Conservation (phyloP, 169 alveolate genomes). For the Blepharisma undulans region DNA sequence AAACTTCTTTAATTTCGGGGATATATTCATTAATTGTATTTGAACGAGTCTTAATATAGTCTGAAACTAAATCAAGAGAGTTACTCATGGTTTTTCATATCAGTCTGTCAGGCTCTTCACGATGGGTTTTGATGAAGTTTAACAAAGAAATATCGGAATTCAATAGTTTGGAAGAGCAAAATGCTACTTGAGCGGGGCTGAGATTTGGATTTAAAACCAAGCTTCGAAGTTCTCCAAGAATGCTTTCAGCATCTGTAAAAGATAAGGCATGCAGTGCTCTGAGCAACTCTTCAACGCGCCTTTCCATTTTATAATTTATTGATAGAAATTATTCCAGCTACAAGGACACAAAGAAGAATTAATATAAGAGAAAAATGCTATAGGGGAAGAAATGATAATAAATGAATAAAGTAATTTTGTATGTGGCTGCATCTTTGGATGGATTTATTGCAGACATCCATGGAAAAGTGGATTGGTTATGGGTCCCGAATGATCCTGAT, state of each 20-base stretch:
- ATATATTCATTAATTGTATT: constrained; percentile 45
- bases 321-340: not conserved
- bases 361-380: not conserved
- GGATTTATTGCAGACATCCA: not conserved
- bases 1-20: constrained; percentile 44
- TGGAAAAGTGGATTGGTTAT: not conserved
- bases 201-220: constrained; percentile 13
- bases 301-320: constrained; percentile 28
- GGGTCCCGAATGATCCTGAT: not conserved
- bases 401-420: not conserved
- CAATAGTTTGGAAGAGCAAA: constrained; percentile 51
- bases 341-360: not conserved
- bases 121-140: constrained; percentile 46
- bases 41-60: constrained; percentile 46
- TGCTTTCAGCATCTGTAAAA: constrained; percentile 38
- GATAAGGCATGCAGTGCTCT: constrained; percentile 11
- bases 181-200: constrained; percentile 43
- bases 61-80: constrained; percentile 49
- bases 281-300: constrained; percentile 41
- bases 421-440: not conserved
- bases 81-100: constrained; percentile 49
- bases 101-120: constrained; percentile 47
- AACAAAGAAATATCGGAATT: constrained; percentile 54
- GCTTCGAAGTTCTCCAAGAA: not conserved
- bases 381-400: not conserved